Conservation (phyloP, 257 asterid species). For the Solanum pinnatisectum region DNA sequence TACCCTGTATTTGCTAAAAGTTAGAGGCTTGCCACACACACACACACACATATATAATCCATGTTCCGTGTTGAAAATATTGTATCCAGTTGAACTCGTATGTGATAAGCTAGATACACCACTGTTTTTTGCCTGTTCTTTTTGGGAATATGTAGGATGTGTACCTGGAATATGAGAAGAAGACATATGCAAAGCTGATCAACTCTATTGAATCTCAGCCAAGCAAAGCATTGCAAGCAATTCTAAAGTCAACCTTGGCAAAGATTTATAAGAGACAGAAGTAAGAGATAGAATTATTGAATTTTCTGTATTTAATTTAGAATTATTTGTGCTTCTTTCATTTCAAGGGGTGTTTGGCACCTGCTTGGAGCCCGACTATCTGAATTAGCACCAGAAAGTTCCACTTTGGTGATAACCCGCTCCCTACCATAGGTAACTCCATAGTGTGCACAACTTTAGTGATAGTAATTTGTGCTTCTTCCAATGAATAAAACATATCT, state of each 20-base stretch:
- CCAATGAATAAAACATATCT: background rate
- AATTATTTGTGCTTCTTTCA: background rate
- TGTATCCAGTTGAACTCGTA: background rate
- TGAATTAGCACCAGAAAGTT: background rate
- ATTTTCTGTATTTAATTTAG: background rate
- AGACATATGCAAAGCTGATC: constrained; percentile 19
- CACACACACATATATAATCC: background rate
- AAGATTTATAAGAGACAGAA: constrained; percentile 38
- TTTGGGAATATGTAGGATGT: constrained; percentile 10
- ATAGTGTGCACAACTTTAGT: background rate
- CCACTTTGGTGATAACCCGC: background rate
- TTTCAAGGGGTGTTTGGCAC: background rate
- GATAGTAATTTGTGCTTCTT: background rate
- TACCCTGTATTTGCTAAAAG: background rate
- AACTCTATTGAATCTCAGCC: constrained; percentile 23
- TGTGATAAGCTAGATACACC: background rate
- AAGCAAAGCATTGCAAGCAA: constrained; percentile 25
- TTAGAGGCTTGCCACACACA: background rate
- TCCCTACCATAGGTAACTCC: background rate
- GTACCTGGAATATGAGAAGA: constrained; percentile 21
- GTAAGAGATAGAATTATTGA: background rate
- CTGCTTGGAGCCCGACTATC: background rate
- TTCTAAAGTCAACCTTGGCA: constrained; percentile 20
- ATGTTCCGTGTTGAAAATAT: background rate
- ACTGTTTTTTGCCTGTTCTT: background rate